Conservation (phyloP, 441 rosid species). For the Daphne laureola region DNA sequence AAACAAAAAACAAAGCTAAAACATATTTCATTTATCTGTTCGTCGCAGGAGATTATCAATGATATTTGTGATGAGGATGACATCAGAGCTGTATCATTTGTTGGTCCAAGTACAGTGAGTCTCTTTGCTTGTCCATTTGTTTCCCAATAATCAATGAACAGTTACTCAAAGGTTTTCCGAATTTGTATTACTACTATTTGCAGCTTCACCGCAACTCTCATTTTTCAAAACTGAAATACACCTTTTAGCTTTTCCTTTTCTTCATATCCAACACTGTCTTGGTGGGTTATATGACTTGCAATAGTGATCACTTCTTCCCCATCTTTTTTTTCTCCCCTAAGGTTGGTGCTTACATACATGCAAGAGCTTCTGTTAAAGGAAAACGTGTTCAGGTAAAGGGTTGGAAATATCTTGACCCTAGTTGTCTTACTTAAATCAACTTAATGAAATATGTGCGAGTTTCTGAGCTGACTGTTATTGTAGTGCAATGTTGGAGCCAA, state of each 20-base stretch:
- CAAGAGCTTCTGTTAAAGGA: slow-evolving; percentile 38
- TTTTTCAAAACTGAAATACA: too few relatives aligned
- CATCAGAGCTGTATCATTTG: slow-evolving; percentile 34
- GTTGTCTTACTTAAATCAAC: neutral
- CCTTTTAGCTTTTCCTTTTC: too few relatives aligned
- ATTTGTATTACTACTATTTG: too few relatives aligned
- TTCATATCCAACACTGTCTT: too few relatives aligned
- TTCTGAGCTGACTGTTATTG: slow-evolving; percentile 5
- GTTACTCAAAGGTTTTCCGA: too few relatives aligned
- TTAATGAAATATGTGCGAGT: neutral
- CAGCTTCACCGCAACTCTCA: too few relatives aligned
- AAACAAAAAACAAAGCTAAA: too few relatives aligned
- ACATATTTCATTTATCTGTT: too few relatives aligned
- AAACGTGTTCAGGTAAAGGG: slow-evolving; percentile 32
- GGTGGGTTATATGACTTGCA: too few relatives aligned
- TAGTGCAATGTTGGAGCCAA: slow-evolving; percentile 36
- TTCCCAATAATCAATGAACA: neutral
- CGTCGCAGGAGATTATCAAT: slow-evolving; percentile 30
- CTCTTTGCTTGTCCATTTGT: slow-evolving; percentile 6
- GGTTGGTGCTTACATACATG: slow-evolving; percentile 19
- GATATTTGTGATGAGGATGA: slow-evolving; percentile 43
- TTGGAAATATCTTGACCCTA: neutral
- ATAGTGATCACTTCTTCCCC: neutral
- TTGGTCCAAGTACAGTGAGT: slow-evolving; percentile 33
- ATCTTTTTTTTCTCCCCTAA: slow-evolving; percentile 1